phyloP scores from a whole-genome alignment of 2,329 filamentous ascomycete species.

The Fusarium globosum region DNA sequence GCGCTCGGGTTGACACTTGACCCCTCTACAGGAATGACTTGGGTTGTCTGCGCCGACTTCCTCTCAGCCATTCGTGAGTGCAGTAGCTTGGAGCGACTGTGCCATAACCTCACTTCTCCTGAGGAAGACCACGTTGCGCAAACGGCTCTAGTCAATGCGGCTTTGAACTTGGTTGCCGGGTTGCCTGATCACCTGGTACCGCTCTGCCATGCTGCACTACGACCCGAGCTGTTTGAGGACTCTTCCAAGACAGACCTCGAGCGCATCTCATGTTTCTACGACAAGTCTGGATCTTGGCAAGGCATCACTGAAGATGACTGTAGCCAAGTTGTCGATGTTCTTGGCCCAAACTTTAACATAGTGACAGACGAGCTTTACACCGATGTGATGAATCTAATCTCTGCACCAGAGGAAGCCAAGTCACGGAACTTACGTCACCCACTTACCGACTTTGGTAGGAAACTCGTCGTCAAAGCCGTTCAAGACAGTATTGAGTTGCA shows the following conservation, averaged over 20 bases:
- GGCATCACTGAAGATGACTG: conserved; percentile 87
- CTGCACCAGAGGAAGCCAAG: conserved; percentile 58
- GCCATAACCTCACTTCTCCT: conserved; percentile 71
- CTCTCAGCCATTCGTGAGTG: conserved; percentile 83
- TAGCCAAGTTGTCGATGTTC: conserved; percentile 72
- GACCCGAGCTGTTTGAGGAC: conserved; percentile 79
- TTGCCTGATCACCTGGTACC: conserved; percentile 77
- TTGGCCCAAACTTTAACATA: conserved; percentile 73
- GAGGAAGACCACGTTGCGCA: conserved; percentile 65
- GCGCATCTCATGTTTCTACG: conserved; percentile 81
- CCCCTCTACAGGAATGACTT: conserved; percentile 75
- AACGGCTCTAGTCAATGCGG: conserved; percentile 74
- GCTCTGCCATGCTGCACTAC: conserved; percentile 73
- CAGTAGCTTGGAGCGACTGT: conserved; percentile 79
- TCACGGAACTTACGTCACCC: conserved; percentile 61
- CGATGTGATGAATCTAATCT: conserved; percentile 60
- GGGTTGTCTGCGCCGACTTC: conserved; percentile 86
- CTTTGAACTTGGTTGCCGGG: conserved; percentile 74
- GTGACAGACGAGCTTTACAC: conserved; percentile 67
- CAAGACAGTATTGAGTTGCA: conserved; percentile 82
- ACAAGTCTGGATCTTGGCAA: conserved; percentile 80
- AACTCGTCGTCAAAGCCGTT: conserved; percentile 77
- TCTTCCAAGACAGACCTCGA: conserved; percentile 76
- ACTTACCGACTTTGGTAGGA: conserved; percentile 80
- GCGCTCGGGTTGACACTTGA: conserved; percentile 84